Base-by-base conservation (phyloP, 495 filamentous ascomycete genomes). In the Aspergillus sparsus region DNA sequence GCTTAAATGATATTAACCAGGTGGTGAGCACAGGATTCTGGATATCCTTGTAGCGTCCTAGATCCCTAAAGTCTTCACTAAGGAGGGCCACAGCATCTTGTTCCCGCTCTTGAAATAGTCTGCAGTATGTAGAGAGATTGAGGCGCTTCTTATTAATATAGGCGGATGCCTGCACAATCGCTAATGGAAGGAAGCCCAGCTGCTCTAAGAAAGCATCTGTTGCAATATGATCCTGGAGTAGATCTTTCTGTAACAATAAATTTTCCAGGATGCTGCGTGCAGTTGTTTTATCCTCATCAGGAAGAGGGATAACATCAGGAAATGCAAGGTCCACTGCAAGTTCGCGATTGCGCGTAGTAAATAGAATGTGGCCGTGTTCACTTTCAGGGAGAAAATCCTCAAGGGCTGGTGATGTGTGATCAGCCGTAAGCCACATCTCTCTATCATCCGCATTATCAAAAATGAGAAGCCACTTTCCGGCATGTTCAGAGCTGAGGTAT, bases 1-100 rank as follows among this genome's bases (percentile, higher is more conserved):
- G 74, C 9, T 79, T 62, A 39, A 82, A 81, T 10, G 79, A 82
- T 32, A 82, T 68, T 16, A 75, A 61, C 79, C 74, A 82, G 6
- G 81, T 83, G 6, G 61, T 66, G 10, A 71, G 65, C 0, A 83
- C 69, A 0, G 78, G 70, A 59, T 82, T 82, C 11, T 64, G 55
- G 0, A 61, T 60, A 16, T 70, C 67, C 18, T 37, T 31, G 63
- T 81, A 73, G 51, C 77, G 57, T 18, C 68, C 41, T 7, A 71
- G 53, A 56, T 79, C 77, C 16, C 71, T 62, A 53, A 75, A 77
- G 2, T 77, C 71, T 63, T 74, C 60, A 53, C 71, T 70, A 5
- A 81, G 68, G 7, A 78, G 66, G 3, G 73, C 60, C 34, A 72
- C 58, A 36, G 65, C 58, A 31, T 72, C 66, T n/a, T 63, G 42